These are phyloP conservation scores for Cyphellophora europaea DNA, from an alignment of 2,329 filamentous ascomycete genomes.

Conservation along the genomic window DNA sequence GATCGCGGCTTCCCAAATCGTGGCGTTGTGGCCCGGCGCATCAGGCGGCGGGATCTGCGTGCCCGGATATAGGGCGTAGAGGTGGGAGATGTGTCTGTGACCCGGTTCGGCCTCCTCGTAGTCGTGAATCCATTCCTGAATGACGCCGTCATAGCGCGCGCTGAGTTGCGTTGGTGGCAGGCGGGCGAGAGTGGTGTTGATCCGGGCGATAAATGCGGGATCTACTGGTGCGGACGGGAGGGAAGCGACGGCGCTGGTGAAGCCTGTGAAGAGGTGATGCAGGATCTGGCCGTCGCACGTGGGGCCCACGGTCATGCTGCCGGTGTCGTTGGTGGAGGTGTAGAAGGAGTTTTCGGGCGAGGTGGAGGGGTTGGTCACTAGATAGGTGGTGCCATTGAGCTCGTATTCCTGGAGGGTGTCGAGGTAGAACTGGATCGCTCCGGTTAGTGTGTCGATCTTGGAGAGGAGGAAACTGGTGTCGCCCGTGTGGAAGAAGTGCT, in stretches of 20 bases:
- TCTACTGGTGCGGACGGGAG: conserved; percentile 13
- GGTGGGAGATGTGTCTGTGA: conserved; percentile 42
- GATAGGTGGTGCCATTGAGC: conserved; percentile 10
- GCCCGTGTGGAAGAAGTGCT: conserved; percentile 45
- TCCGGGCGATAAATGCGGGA: conserved; percentile 5
- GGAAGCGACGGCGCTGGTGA: conserved; percentile 12
- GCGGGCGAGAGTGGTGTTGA: conserved; percentile 6
- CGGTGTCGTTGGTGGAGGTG: conserved; percentile 7
- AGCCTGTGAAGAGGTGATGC: conserved; percentile 28
- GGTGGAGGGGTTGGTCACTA: conserved; percentile 21
- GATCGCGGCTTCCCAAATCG: conserved; percentile 23
- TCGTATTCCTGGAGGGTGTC: conserved; percentile 22
- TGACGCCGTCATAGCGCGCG: conserved; percentile 15
- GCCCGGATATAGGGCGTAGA: conserved; percentile 41
- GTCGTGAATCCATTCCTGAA: conserved; percentile 26
- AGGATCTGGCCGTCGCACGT: conserved; percentile 40
- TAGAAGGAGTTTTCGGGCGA: conserved; percentile 24
- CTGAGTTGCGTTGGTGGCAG: conserved; percentile 17
- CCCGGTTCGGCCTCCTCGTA: conserved; percentile 35
- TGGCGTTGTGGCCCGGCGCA: conserved; percentile 17
- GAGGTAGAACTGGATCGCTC: conserved; percentile 23
- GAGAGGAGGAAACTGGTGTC: conserved; percentile 15
- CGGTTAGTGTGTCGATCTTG: conserved; percentile 20
- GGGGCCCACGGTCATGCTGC: conserved; percentile 22
- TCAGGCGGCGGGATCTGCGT: conserved; percentile 27